A percentile compares a stretch with the other conserved stretches of the same genome.
phyloP scores from a whole-genome alignment of 2,329 filamentous ascomycete genomes.

The Scedosporium aurantiacum region DNA sequence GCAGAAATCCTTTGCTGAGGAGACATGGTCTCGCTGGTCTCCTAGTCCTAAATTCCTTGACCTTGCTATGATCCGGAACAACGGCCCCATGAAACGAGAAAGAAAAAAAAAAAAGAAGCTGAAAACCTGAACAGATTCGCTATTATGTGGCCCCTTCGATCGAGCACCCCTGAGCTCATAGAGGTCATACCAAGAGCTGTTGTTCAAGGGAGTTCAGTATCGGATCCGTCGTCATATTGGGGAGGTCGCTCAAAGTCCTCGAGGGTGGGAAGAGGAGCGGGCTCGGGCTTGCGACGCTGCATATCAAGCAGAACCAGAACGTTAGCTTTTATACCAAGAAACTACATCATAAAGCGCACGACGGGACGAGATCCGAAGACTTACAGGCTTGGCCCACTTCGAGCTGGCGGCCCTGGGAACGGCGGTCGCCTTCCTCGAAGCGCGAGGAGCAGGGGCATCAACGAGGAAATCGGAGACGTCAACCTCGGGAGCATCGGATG shows the following conservation, averaged over 20 bases:
- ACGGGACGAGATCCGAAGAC: not conserved
- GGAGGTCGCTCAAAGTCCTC: not conserved
- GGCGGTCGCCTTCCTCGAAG: not conserved
- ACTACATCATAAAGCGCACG: not conserved
- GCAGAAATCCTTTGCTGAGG: no score
- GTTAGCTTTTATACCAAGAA: not conserved
- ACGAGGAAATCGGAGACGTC: not conserved
- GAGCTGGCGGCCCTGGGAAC: not conserved
- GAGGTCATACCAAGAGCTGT: not conserved
- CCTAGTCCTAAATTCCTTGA: no score
- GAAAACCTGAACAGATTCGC: no score
- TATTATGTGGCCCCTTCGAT: no score
- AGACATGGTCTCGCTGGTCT: no score
- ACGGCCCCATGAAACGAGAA: no score
- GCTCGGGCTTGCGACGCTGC: not conserved
- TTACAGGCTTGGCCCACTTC: slow-evolving; percentile 3
- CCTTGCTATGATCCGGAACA: no score
- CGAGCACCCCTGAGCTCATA: not conserved
- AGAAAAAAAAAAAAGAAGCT: no score
- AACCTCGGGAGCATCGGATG: not conserved
- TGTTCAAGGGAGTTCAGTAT: not conserved
- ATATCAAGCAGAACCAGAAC: not conserved
- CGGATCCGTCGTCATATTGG: not conserved
- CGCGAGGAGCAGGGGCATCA: not conserved
- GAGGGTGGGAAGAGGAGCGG: not conserved